Evolutionary conservation across 2,329 filamentous ascomycete species (phyloP).

Genomic region (Huntiella savannae): DNA sequence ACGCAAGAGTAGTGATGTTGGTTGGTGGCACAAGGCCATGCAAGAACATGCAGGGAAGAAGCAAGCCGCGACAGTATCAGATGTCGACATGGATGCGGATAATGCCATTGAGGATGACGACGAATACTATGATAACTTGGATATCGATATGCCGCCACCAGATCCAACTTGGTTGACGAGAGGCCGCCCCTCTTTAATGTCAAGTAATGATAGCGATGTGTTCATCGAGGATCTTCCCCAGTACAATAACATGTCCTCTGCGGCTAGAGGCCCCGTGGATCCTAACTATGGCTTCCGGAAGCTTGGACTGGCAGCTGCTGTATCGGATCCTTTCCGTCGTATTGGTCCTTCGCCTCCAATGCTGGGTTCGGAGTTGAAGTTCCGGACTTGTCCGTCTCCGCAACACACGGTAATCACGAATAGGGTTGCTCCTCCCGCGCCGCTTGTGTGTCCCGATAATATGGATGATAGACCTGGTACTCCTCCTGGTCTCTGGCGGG

Average conservation of each 20-base stretch:
- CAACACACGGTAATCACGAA: constrained; percentile 37
- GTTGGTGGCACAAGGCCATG: constrained; percentile 67
- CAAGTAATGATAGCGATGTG: constrained; percentile 5
- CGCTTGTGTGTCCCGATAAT: neutral
- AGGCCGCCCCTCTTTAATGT: constrained; percentile 2
- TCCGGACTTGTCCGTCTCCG: constrained; percentile 67
- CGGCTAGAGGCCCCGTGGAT: neutral
- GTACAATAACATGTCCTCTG: constrained; percentile 12
- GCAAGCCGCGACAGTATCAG: constrained; percentile 20
- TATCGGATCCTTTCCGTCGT: constrained; percentile 5
- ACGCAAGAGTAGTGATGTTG: constrained; percentile 42
- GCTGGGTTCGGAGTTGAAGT: constrained; percentile 64
- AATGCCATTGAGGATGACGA: constrained; percentile 7
- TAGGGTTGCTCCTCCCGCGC: neutral
- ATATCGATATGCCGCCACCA: constrained; percentile 16
- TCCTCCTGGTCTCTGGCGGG: constrained; percentile 50
- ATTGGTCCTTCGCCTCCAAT: constrained; percentile 56
- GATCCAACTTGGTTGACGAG: constrained; percentile 20
- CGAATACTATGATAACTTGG: constrained; percentile 14
- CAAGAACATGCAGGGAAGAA: constrained; percentile 51
- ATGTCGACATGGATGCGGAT: constrained; percentile 15
- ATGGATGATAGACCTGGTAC: neutral
- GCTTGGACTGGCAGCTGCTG: neutral
- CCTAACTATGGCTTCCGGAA: constrained; percentile 5
- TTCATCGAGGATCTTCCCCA: constrained; percentile 12